These are phyloP conservation scores for Ambrosiella cleistominuta DNA, from an alignment of 2,329 filamentous ascomycete species.

Conservation along the genomic window DNA sequence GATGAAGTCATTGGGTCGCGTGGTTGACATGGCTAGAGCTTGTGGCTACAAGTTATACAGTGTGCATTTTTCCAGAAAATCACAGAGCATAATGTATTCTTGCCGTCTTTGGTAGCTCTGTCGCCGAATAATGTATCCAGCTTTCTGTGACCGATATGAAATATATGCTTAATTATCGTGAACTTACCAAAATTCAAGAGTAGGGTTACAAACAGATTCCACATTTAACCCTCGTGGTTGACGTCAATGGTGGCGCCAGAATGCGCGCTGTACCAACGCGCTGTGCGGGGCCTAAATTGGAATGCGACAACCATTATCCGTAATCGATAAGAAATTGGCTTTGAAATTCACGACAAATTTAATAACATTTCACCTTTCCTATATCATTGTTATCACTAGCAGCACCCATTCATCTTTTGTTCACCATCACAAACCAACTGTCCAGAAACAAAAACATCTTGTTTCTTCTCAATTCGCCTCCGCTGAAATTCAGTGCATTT, in stretches of 20 bases:
- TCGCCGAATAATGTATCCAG: too few relatives aligned
- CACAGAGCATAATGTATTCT: neutral
- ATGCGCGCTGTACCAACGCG: neutral
- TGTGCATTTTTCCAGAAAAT: neutral
- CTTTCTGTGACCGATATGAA: too few relatives aligned
- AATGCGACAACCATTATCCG: neutral
- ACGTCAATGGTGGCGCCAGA: neutral
- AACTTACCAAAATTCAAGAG: too few relatives aligned
- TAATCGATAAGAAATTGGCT: neutral
- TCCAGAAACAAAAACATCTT: too few relatives aligned
- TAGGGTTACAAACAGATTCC: neutral
- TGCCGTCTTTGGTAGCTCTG: too few relatives aligned
- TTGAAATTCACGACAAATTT: neutral
- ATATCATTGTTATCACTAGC: neutral
- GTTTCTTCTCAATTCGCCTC: too few relatives aligned
- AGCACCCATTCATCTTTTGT: neutral
- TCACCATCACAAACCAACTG: neutral
- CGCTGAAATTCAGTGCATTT: too few relatives aligned
- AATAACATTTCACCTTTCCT: neutral
- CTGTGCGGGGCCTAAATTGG: neutral
- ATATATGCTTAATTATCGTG: too few relatives aligned
- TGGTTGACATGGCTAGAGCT: neutral
- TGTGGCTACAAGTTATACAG: neutral
- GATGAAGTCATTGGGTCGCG: conserved; percentile 8
- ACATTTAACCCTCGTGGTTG: neutral